These are phyloP conservation scores for Xerocomus minutiporus DNA, from an alignment of 1,284 basidiomycete species.

Conservation along the genomic window DNA sequence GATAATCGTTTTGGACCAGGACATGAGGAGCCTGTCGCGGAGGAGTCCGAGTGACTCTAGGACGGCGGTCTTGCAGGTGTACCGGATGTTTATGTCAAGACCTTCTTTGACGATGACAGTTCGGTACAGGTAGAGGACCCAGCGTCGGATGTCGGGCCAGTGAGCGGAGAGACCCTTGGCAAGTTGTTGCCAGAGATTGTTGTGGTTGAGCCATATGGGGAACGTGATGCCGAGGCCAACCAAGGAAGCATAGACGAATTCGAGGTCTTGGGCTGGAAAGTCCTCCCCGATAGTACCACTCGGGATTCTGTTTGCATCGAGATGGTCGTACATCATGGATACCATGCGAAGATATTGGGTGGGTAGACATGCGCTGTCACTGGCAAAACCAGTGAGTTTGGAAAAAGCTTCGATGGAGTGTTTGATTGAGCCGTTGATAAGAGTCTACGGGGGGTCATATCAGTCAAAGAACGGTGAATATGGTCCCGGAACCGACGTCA, in stretches of 20 bases:
- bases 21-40: conserved; percentile 21
- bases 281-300: conserved; percentile 2
- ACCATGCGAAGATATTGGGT: conserved; percentile 24
- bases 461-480: neutral
- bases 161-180: conserved; percentile 11
- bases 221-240: conserved; percentile 21
- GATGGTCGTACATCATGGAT: conserved; percentile 21
- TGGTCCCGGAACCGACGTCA: conserved; percentile 10
- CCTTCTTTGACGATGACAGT: conserved; percentile 9
- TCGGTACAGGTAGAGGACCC: conserved; percentile 25
- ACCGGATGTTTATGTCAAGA: conserved; percentile 11
- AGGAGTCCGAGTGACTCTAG: conserved; percentile 27
- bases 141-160: conserved; percentile 26
- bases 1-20: conserved; percentile 25
- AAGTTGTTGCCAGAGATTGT: conserved; percentile 16
- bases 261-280: conserved; percentile 8
- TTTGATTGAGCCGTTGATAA: conserved; percentile 12
- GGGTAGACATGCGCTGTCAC: conserved; percentile 12
- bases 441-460: conserved; percentile 8
- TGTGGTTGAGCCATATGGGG: conserved; percentile 23
- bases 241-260: conserved; percentile 15
- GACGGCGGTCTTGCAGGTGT: conserved; percentile 23
- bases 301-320: conserved; percentile 21
- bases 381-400: conserved; percentile 16
- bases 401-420: conserved; percentile 14